Base-by-base conservation (phyloP, 768 basidiomycete species). In the Rubroboletus satanas region DNA sequence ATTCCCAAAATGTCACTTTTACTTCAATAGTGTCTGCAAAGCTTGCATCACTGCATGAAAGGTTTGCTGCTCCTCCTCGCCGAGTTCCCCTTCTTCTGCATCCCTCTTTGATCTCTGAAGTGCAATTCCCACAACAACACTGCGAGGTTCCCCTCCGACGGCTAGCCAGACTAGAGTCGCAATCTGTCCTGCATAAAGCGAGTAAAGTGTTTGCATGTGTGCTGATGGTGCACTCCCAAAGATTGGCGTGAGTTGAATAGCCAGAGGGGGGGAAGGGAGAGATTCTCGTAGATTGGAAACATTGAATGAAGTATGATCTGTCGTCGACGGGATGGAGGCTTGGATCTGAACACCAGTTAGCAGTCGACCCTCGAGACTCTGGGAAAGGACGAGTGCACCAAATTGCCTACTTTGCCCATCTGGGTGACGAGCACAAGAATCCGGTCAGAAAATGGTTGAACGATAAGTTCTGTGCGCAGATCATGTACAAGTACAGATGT, bases 361-460 rank as follows among this genome's bases (percentile, higher is more conserved):
- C 8, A 51, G 11, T 55, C 18, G 7, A 32, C 37, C 38, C 7
- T 36, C 35, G 45, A 18, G n/a, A 32, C 21, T 21, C 21, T 21
- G 23, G 38, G 31, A 37, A 26, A 32, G 49, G 52, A 54, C 17
- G 49, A 17, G 39, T 73, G 69, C 66, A 96, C 93, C 74, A 98
- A 67, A 66, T 79, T 84, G 52, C 95, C 95, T 12, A 96, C 87
- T 81, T 93, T 95, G 37, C 90, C 90, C 57, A 92, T 68, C 70
- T 98, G 95, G 1, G 93, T 94, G 50, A 98, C 78, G 23, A 97
- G 76, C n/a, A 97, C 85, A 18, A 98, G 75, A 12, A 83, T 75
- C 26, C 92, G 80, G 72, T 98, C 95, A 50, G 82, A 80, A 67
- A 83, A 98, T 0, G 76, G 74, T 63, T 97, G 93, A 7, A 95